Evolutionary conservation across 257 asterid species (phyloP).

Genomic region (Thymus mandschuricus): DNA sequence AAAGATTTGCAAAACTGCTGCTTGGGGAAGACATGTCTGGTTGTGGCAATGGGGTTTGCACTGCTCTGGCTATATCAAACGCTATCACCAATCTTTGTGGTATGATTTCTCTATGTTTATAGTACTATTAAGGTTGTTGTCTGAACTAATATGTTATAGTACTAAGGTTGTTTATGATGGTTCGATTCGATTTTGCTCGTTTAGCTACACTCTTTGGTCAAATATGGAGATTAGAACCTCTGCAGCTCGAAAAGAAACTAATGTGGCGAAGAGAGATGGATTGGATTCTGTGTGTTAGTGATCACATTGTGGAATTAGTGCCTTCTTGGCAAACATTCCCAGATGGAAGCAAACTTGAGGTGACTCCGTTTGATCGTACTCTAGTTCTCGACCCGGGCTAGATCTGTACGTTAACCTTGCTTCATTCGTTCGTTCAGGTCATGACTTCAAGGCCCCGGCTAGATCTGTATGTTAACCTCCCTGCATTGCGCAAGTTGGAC

Average conservation of each 20-base stretch:
- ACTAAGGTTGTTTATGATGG: neutral
- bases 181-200: conserved; percentile 15
- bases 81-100: conserved; percentile 95
- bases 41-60: conserved; percentile 82
- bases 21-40: conserved; percentile 97
- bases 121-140: neutral
- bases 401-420: neutral
- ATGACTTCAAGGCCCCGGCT: conserved; percentile 76
- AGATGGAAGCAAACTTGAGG: conserved; percentile 84
- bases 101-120: conserved; percentile 26
- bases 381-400: conserved; percentile 2
- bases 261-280: conserved; percentile 92
- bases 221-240: conserved; percentile 88
- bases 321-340: conserved; percentile 84
- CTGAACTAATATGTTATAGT: neutral
- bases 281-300: conserved; percentile 76
- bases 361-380: neutral
- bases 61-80: conserved; percentile 82
- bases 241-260: conserved; percentile 53
- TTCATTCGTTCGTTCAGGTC: conserved; percentile 42
- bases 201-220: conserved; percentile 87
- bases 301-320: conserved; percentile 76
- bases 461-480: conserved; percentile 74
- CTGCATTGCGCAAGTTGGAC: conserved; percentile 82
- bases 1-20: conserved; percentile 79